Evolutionary conservation across 257 asterid genomes (phyloP).

Genomic region (Solanum ossicruentum): DNA sequence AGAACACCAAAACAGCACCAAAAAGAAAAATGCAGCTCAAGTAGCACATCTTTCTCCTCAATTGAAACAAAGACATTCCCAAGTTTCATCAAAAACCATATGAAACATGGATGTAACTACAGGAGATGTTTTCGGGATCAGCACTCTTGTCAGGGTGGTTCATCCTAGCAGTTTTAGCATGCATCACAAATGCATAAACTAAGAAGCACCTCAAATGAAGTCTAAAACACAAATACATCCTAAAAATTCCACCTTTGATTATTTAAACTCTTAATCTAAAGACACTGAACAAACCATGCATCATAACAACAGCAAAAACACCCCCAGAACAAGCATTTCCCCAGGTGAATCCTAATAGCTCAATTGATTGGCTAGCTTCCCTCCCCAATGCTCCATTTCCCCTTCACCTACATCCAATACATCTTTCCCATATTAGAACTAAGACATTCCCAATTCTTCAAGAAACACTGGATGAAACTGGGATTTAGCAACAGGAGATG

Average conservation of each 20-base stretch:
- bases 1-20: background rate
- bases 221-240: background rate
- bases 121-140: background rate
- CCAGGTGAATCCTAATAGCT: no score
- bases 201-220: background rate
- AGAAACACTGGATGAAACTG: background rate
- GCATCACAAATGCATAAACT: background rate
- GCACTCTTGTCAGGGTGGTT: background rate
- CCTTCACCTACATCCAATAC: background rate
- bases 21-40: background rate
- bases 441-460: background rate
- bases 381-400: no score
- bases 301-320: background rate
- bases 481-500: background rate
- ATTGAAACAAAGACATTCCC: background rate
- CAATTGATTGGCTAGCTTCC: no score
- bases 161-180: background rate
- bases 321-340: background rate
- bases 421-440: background rate
- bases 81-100: background rate
- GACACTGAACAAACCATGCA: no score
- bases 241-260: background rate
- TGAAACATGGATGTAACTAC: background rate
- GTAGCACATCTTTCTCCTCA: background rate
- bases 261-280: background rate